Evolutionary conservation across 1,139 yeast genomes (phyloP), one percentile per base, ranked within the genome.

Genomic region (Lodderomyces theae): DNA sequence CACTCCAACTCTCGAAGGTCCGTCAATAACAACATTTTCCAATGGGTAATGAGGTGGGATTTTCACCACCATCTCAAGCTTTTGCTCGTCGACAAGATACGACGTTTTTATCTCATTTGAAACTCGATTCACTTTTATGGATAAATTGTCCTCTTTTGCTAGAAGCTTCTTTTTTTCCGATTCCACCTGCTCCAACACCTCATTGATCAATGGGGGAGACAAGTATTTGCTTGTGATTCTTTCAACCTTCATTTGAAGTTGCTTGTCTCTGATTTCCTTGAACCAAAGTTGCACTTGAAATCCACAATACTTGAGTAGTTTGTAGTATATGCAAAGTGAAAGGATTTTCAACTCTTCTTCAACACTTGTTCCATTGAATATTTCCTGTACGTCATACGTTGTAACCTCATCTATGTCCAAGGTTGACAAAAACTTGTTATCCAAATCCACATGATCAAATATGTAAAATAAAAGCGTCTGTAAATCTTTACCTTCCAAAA

Each of bases 61-160:
- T 17, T 58, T 74, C 44, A 90, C 80, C 1, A 81, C 77, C 69
- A 92, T 78, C 54, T 88, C 96, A 74, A 92, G 75, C 15, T 80
- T 79, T 54, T 88, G 95, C 42, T 89, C 97, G 57, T 94, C 99
- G 42, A 92, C 86, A 35, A 81, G 72, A 56, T 87, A 87, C 1
- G 74, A 68, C 1, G 92, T 83, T 47, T 77, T 79, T 49, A 92
- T 79, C 57, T 89, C 97, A 48, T 82, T 79, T 8, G 80, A 69
- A 6, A 72, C 69, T 40, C 67, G 70, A 55, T 83, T 82, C 19
- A 87, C 72, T 57, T 79, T 84, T 42, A 88, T 75, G 3, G 48
- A 50, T 63, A 64, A 53, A 34, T 82, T 79, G 35, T 80, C 82
- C 49, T 81, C 82, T 26, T 64, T 69, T 4, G 57, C 60, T 41